These are phyloP conservation scores for Hyphopichia pseudoburtonii DNA, from an alignment of 1,139 yeast genomes.

Conservation along the genomic window DNA sequence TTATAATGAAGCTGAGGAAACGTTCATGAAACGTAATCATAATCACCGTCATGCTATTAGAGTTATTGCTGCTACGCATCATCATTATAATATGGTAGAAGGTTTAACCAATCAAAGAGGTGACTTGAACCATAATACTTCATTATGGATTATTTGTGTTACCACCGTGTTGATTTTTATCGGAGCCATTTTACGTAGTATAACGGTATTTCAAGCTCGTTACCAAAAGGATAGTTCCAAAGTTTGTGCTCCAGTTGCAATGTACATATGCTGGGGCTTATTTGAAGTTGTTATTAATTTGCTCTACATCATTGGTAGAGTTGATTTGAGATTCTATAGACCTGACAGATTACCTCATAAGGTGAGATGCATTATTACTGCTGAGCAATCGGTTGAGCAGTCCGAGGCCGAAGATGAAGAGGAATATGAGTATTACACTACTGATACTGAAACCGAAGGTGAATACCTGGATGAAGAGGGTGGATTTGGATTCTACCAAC, in stretches of 20 bases:
- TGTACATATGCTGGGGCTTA: conserved; percentile 62
- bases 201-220: conserved; percentile 48
- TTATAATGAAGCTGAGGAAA: conserved; percentile 46
- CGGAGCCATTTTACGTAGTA: conserved; percentile 58
- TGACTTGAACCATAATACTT: conserved; percentile 48
- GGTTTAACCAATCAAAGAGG: conserved; percentile 47
- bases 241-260: conserved; percentile 36
- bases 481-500: conserved; percentile 6
- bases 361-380: conserved; percentile 28
- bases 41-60: conserved; percentile 53
- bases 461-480: conserved; percentile 7
- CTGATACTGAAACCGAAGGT: conserved; percentile 7
- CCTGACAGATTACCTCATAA: conserved; percentile 48
- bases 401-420: conserved; percentile 27
- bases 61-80: conserved; percentile 48
- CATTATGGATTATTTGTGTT: conserved; percentile 46
- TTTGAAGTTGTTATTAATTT: conserved; percentile 52
- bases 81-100: conserved; percentile 42
- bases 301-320: conserved; percentile 51
- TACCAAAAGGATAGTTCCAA: conserved; percentile 21
- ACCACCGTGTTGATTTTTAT: conserved; percentile 56
- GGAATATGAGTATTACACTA: conserved; percentile 5
- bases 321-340: conserved; percentile 66
- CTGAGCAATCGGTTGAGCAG: conserved; percentile 26
- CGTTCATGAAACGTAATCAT: conserved; percentile 50